Evolutionary conservation across 305 asterid genomes (phyloP).

Genomic region (Fraxinus xanthoxyloides): DNA sequence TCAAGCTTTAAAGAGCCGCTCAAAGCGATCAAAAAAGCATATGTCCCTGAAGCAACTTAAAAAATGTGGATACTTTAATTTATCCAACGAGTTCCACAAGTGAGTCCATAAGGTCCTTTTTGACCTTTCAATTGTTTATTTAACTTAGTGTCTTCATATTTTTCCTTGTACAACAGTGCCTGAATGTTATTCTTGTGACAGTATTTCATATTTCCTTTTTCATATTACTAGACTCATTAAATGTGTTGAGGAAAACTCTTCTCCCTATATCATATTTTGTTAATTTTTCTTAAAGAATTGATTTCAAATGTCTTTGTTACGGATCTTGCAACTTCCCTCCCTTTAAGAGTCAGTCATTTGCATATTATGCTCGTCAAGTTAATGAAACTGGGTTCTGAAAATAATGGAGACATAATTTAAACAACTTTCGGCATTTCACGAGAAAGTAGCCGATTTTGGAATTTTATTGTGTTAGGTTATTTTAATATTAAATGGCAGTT

Average conservation of each 20-base stretch:
- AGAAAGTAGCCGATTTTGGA: background rate
- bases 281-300: background rate
- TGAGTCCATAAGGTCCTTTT: slow-evolving; percentile 35
- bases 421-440: background rate
- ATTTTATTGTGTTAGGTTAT: background rate
- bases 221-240: background rate
- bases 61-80: slow-evolving; percentile 53
- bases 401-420: background rate
- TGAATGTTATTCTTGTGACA: background rate
- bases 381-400: background rate
- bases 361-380: background rate
- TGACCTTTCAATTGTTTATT: background rate
- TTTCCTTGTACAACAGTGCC: background rate
- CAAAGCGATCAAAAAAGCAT: slow-evolving; percentile 73
- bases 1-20: slow-evolving; percentile 38
- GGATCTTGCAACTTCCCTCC: background rate
- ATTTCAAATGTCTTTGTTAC: background rate
- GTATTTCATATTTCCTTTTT: background rate
- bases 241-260: background rate
- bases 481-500: background rate
- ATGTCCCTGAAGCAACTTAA: slow-evolving; percentile 75
- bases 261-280: background rate
- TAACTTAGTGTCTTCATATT: background rate
- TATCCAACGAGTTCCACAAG: slow-evolving; percentile 65
- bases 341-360: background rate